A percentile compares a stretch with the other conserved stretches of the same genome.
phyloP scores from a whole-genome alignment of 2,329 filamentous ascomycete genomes.

The Graphilbum fragrans region DNA sequence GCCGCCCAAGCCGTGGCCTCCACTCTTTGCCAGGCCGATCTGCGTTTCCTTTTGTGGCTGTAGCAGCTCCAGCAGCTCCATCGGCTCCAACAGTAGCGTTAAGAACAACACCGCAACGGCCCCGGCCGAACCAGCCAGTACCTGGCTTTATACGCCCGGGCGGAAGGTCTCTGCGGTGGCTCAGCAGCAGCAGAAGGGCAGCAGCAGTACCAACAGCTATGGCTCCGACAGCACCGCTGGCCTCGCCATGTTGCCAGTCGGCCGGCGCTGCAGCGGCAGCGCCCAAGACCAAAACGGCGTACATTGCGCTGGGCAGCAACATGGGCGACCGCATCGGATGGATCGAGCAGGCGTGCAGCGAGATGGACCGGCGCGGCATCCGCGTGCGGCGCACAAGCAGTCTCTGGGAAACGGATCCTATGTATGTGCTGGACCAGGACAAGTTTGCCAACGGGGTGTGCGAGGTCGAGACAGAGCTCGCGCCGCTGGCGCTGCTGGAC shows the following conservation, averaged over 20 bases:
- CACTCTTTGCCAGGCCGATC: too few relatives aligned
- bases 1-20: too few relatives aligned
- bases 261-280: not conserved
- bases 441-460: slow-evolving; percentile 87
- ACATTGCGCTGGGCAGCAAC: slow-evolving; percentile 87
- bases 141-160: too few relatives aligned
- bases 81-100: too few relatives aligned
- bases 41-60: too few relatives aligned
- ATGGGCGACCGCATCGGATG: slow-evolving; percentile 71
- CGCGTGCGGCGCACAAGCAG: slow-evolving; percentile 69
- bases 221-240: not conserved
- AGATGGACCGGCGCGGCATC: slow-evolving; percentile 65
- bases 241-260: slow-evolving; percentile 7
- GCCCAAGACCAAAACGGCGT: slow-evolving; percentile 37
- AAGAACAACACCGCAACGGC: too few relatives aligned
- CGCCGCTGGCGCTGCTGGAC: slow-evolving; percentile 66
- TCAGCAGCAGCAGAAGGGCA: not conserved
- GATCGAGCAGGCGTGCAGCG: slow-evolving; percentile 73
- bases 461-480: slow-evolving; percentile 71
- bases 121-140: too few relatives aligned
- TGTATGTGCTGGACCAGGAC: slow-evolving; percentile 88
- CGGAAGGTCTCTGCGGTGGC: too few relatives aligned
- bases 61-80: too few relatives aligned
- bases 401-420: slow-evolving; percentile 88
- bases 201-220: not conserved